Percentiles rank a stretch among this genome's conserved stretches.
Evolutionary conservation across 2,329 filamentous ascomycete genomes (phyloP).

Genomic region (Cryphonectria carpinicola): DNA sequence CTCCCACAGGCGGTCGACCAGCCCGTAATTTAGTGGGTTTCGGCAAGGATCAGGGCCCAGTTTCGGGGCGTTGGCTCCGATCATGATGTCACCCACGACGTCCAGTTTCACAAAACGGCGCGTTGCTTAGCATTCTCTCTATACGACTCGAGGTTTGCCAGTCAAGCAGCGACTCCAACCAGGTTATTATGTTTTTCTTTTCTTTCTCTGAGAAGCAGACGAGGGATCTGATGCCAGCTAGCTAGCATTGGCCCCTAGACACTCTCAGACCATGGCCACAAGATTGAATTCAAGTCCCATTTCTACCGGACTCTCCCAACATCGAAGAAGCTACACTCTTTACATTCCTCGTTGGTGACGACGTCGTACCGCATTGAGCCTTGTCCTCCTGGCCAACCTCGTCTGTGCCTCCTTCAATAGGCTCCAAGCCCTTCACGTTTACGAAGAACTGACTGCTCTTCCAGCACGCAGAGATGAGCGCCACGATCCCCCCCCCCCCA

Average conservation of each 20-base stretch:
- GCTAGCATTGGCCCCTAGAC: background rate
- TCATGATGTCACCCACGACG: conserved; percentile 1
- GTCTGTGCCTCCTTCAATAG: background rate
- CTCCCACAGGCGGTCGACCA: conserved; percentile 1
- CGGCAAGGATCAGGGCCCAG: background rate
- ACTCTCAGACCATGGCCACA: conserved; percentile 1
- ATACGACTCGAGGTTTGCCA: background rate
- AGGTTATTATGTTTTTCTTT: background rate
- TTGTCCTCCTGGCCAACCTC: background rate
- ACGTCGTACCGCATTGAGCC: background rate
- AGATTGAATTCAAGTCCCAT: background rate
- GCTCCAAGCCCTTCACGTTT: background rate
- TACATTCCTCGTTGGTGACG: background rate
- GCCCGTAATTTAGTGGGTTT: background rate
- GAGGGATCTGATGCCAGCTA: background rate
- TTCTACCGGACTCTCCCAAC: background rate
- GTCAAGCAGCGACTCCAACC: background rate
- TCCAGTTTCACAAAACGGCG: background rate
- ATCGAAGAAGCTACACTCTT: background rate
- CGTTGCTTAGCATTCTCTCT: background rate
- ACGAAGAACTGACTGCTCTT: background rate
- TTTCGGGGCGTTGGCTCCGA: background rate
- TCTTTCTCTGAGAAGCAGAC: background rate
- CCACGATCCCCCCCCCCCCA: too few relatives aligned
- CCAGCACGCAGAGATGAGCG: background rate